phyloP scores from a whole-genome alignment of 1,139 yeast species.

The Lizanozyma gosingica region DNA sequence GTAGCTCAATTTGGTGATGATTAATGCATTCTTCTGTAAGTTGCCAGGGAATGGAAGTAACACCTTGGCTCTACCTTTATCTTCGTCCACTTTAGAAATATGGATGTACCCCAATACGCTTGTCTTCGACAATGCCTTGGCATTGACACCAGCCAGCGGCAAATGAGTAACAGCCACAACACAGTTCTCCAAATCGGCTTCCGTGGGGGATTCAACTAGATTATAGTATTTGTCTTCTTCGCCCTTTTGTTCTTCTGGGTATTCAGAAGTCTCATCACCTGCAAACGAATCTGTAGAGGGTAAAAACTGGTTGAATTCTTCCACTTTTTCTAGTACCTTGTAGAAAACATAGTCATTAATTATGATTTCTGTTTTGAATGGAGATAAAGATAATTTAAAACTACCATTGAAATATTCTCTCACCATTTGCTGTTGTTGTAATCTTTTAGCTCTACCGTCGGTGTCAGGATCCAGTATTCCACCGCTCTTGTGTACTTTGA shows the following conservation, averaged over 20 bases:
- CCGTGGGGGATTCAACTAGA: constrained; percentile 22
- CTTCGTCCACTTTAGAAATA: constrained; percentile 33
- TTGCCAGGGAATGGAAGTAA: constrained; percentile 39
- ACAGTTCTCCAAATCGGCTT: constrained; percentile 34
- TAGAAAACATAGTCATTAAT: constrained; percentile 27
- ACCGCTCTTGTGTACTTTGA: constrained; percentile 63
- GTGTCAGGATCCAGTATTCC: constrained; percentile 58
- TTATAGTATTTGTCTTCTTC: constrained; percentile 26
- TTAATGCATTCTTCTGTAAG: constrained; percentile 29
- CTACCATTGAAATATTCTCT: constrained; percentile 88
- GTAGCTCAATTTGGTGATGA: constrained; percentile 24
- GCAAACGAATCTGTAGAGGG: constrained; percentile 38
- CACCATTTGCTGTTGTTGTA: constrained; percentile 65
- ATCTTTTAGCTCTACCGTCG: constrained; percentile 62
- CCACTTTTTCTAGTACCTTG: constrained; percentile 18
- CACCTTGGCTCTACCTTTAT: constrained; percentile 30
- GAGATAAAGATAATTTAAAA: constrained; percentile 59
- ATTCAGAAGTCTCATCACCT: constrained; percentile 15
- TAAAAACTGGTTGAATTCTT: constrained; percentile 31
- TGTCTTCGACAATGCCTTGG: constrained; percentile 28
- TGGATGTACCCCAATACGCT: constrained; percentile 38
- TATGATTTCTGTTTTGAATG: constrained; percentile 44
- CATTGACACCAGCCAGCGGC: constrained; percentile 22
- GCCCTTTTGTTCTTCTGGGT: constrained; percentile 12
- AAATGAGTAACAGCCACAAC: constrained; percentile 36